These are phyloP conservation scores for Acephala macrosclerotiorum DNA, from an alignment of 2,329 filamentous ascomycete genomes.

Conservation along the genomic window DNA sequence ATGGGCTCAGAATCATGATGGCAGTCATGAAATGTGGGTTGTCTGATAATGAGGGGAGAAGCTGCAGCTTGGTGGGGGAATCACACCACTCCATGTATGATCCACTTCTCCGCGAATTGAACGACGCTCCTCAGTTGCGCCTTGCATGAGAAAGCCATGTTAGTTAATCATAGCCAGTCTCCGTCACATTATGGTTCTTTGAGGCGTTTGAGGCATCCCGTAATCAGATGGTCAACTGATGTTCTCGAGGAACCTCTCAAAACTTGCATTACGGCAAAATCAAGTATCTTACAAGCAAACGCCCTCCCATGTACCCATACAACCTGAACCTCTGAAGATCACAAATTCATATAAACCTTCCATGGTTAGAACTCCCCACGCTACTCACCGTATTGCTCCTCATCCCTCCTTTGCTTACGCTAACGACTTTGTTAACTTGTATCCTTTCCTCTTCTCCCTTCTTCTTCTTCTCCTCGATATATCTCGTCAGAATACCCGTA, in stretches of 20 bases:
- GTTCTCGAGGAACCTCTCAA: too few relatives aligned
- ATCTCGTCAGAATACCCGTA: slow-evolving; percentile 25
- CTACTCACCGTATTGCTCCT: too few relatives aligned
- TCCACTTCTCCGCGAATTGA: not conserved
- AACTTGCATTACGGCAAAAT: too few relatives aligned
- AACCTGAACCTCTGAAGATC: too few relatives aligned
- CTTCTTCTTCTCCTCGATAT: slow-evolving; percentile 2
- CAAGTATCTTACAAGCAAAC: too few relatives aligned
- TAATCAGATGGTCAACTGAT: too few relatives aligned
- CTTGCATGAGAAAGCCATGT: not conserved
- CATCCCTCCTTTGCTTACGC: not conserved
- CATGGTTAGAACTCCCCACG: too few relatives aligned
- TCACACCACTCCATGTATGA: not conserved
- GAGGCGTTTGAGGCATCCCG: not conserved
- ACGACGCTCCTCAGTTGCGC: not conserved
- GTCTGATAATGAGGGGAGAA: not conserved
- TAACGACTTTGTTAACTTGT: not conserved
- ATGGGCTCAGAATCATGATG: not conserved
- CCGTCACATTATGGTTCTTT: not conserved
- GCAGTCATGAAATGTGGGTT: not conserved
- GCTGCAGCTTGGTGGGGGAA: not conserved
- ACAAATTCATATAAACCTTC: too few relatives aligned
- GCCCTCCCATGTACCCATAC: too few relatives aligned
- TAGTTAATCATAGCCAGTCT: not conserved
- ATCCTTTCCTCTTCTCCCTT: not conserved